Percentiles rank a stretch among this genome's conserved stretches.
Evolutionary conservation across 768 basidiomycete genomes (phyloP).

Genomic region (Terana coerulea): DNA sequence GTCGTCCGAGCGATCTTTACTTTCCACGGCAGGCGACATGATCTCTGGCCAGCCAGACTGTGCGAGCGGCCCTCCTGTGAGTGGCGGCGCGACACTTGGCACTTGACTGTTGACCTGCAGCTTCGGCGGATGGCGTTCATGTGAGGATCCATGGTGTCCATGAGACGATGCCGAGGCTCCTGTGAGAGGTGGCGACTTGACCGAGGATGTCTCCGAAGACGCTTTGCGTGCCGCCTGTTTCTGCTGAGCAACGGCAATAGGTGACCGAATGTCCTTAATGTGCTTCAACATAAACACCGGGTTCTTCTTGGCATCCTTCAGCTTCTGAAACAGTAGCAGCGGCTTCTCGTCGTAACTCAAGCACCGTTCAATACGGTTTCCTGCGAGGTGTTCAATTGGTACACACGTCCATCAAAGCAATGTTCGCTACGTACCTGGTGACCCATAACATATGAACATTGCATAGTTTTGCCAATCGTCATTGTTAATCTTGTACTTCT

Average conservation of each 20-base stretch:
- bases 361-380: constrained; percentile 85
- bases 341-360: constrained; percentile 98
- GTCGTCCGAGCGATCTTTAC: constrained; percentile 41
- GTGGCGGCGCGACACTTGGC: constrained; percentile 40
- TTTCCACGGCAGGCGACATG: constrained; percentile 54
- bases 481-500: constrained; percentile 98
- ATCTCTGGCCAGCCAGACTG: constrained; percentile 78
- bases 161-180: constrained; percentile 44
- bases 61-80: constrained; percentile 52
- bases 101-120: constrained; percentile 64
- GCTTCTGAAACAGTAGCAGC: constrained; percentile 90
- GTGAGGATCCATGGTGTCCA: constrained; percentile 30
- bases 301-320: constrained; percentile 96
- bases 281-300: constrained; percentile 99
- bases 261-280: constrained; percentile 94
- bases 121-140: constrained; percentile 50
- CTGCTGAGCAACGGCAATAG: constrained; percentile 93
- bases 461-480: constrained; percentile 99
- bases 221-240: constrained; percentile 91
- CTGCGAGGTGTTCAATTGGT: constrained; percentile 29
- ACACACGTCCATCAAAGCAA: constrained; percentile 25
- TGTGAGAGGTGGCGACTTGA: constrained; percentile 30
- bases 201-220: constrained; percentile 32
- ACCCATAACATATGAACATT: constrained; percentile 98
- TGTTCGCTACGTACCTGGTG: constrained; percentile 58